Percentiles rank a stretch among this genome's conserved stretches.
phyloP scores from a whole-genome alignment of 352 stramenopile genomes.

The Phytophthora chlamydospora region DNA sequence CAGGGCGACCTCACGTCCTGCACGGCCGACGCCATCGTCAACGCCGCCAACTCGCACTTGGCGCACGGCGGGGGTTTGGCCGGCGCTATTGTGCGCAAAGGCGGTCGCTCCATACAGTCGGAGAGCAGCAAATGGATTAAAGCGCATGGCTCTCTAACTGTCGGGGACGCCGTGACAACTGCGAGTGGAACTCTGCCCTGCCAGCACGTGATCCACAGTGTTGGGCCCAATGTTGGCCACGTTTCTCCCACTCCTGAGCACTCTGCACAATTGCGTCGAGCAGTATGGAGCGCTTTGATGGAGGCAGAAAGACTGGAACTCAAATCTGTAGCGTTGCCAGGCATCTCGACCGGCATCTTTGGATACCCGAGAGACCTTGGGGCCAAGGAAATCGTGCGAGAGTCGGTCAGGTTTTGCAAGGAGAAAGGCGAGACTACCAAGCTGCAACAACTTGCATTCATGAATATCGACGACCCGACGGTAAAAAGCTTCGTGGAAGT shows the following conservation, averaged over 20 bases:
- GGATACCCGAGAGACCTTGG: slow-evolving; percentile 52
- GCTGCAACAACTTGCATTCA: slow-evolving; percentile 34
- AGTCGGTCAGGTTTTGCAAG: slow-evolving; percentile 34
- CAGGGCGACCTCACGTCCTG: slow-evolving; percentile 50
- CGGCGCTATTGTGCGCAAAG: slow-evolving; percentile 35
- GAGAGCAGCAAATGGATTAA: slow-evolving; percentile 43
- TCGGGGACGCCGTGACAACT: slow-evolving; percentile 47
- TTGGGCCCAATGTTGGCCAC: slow-evolving; percentile 37
- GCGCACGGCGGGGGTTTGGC: slow-evolving; percentile 47
- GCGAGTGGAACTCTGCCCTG: slow-evolving; percentile 37
- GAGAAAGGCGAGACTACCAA: slow-evolving; percentile 10
- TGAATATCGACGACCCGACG: slow-evolving; percentile 50
- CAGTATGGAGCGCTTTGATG: slow-evolving; percentile 40
- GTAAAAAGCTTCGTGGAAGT: slow-evolving; percentile 32
- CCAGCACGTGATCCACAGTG: slow-evolving; percentile 53
- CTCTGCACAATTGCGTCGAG: slow-evolving; percentile 36
- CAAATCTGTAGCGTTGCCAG: slow-evolving; percentile 43
- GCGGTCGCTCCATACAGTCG: slow-evolving; percentile 35
- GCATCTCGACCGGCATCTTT: slow-evolving; percentile 56
- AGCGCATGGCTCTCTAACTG: slow-evolving; percentile 23
- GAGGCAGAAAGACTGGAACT: slow-evolving; percentile 42
- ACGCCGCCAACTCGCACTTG: slow-evolving; percentile 42
- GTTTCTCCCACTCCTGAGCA: slow-evolving; percentile 29
- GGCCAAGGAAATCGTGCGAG: slow-evolving; percentile 44
- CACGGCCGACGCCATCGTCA: slow-evolving; percentile 51